Evolutionary conservation across 306 rosid genomes (phyloP).

Genomic region (Glycine soja): DNA sequence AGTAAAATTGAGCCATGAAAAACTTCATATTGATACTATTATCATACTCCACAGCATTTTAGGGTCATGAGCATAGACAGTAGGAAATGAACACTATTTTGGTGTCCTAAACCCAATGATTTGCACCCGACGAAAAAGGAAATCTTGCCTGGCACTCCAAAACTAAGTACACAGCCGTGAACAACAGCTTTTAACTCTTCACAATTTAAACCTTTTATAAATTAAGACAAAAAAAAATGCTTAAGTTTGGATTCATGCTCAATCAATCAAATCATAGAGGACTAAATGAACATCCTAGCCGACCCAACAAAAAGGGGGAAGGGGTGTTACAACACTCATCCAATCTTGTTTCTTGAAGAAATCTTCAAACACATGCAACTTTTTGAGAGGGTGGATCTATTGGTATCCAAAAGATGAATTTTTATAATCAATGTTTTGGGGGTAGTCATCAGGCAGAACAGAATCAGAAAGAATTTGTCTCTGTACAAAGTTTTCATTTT

Average conservation of each 20-base stretch:
- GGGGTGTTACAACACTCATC: slow-evolving; percentile 52
- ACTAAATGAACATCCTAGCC: slow-evolving; percentile 51
- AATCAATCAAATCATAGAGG: slow-evolving; percentile 54
- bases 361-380: slow-evolving; percentile 47
- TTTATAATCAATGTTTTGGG: slow-evolving; percentile 38
- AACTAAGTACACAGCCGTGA: slow-evolving; percentile 21
- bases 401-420: slow-evolving; percentile 31
- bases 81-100: slow-evolving; percentile 17
- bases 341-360: slow-evolving; percentile 46
- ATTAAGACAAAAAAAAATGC: slow-evolving; percentile 10
- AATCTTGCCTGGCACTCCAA: slow-evolving; percentile 36
- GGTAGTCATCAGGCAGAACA: slow-evolving; percentile 45
- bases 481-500: slow-evolving; percentile 59
- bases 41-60: slow-evolving; percentile 5
- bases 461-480: slow-evolving; percentile 47
- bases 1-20: not conserved
- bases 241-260: slow-evolving; percentile 41
- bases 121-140: slow-evolving; percentile 31
- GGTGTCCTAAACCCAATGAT: slow-evolving; percentile 17
- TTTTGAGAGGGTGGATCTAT: slow-evolving; percentile 35
- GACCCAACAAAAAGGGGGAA: slow-evolving; percentile 52
- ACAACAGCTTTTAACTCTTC: slow-evolving; percentile 33
- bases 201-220: slow-evolving; percentile 31
- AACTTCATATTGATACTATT: not conserved
- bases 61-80: slow-evolving; percentile 1